phyloP scores from a whole-genome alignment of 1,284 basidiomycete genomes.

The Ustilago hordei region DNA sequence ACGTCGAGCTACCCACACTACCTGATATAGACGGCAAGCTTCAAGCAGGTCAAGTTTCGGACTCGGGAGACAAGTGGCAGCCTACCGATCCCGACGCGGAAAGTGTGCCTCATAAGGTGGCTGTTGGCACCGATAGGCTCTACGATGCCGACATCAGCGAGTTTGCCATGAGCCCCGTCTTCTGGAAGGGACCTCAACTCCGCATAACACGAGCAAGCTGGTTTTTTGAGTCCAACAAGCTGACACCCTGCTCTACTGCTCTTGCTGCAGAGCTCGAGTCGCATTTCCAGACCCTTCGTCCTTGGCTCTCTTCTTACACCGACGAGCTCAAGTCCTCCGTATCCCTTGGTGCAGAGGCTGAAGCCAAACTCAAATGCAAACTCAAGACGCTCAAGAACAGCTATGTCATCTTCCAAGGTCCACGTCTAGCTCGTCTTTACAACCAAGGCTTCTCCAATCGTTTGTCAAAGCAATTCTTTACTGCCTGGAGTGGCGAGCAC shows the following conservation, averaged over 20 bases:
- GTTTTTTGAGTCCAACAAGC: conserved; percentile 72
- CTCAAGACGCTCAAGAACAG: conserved; percentile 68
- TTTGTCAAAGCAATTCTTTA: conserved; percentile 57
- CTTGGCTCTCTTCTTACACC: conserved; percentile 72
- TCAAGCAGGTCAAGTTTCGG: conserved; percentile 35
- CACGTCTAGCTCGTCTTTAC: conserved; percentile 71
- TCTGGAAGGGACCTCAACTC: conserved; percentile 73
- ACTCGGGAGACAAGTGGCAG: conserved; percentile 30
- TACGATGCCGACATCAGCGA: conserved; percentile 58
- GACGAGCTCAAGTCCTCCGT: conserved; percentile 72
- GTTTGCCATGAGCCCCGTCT: conserved; percentile 70
- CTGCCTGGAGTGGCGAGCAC: conserved; percentile 60
- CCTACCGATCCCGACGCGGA: conserved; percentile 43
- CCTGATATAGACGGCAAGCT: conserved; percentile 44
- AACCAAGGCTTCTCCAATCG: conserved; percentile 52
- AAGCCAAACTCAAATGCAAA: conserved; percentile 73
- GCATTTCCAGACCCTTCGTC: conserved; percentile 56
- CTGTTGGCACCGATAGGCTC: conserved; percentile 52
- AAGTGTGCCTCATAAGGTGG: conserved; percentile 38
- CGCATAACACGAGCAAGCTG: conserved; percentile 73
- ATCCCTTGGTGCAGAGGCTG: conserved; percentile 71
- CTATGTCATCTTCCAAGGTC: conserved; percentile 73
- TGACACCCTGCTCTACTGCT: conserved; percentile 71
- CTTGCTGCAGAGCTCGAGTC: conserved; percentile 73
- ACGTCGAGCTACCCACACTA: conserved; percentile 31